Evolutionary conservation across 2,329 filamentous ascomycete genomes (phyloP).

Genomic region (Biscogniauxia mediterranea): DNA sequence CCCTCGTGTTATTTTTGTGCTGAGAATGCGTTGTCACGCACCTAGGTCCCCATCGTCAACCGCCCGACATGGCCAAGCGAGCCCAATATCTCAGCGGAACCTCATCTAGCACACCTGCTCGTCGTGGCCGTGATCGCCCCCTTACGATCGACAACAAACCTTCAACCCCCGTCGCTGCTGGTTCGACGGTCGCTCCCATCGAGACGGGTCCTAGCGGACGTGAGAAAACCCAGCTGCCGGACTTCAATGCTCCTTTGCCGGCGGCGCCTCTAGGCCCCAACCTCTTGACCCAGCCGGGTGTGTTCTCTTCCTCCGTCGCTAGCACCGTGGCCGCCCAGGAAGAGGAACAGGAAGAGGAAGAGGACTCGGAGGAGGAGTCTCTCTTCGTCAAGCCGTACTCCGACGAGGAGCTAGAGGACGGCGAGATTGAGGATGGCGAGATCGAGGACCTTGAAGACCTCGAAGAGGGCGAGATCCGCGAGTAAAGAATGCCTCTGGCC

Average conservation of each 20-base stretch:
- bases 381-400: conserved; percentile 4
- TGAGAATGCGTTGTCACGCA: not conserved
- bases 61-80: not conserved
- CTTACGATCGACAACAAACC: not conserved
- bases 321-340: no score
- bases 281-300: no score
- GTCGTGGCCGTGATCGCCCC: no score
- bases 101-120: no score
- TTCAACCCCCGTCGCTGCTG: no score
- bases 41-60: not conserved
- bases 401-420: not conserved
- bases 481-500: not conserved
- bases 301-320: no score
- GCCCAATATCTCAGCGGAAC: not conserved
- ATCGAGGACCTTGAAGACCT: not conserved
- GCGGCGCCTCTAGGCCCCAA: not conserved
- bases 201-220: no score
- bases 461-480: not conserved
- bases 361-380: conserved; percentile 7
- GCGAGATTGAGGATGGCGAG: conserved; percentile 1
- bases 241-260: not conserved
- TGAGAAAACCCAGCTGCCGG: not conserved
- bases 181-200: not conserved
- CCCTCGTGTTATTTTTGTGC: not conserved
- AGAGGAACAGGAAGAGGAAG: not conserved